Evolutionary conservation across 257 asterid species (phyloP).

Genomic region (Salvia miltiorrhiza): DNA sequence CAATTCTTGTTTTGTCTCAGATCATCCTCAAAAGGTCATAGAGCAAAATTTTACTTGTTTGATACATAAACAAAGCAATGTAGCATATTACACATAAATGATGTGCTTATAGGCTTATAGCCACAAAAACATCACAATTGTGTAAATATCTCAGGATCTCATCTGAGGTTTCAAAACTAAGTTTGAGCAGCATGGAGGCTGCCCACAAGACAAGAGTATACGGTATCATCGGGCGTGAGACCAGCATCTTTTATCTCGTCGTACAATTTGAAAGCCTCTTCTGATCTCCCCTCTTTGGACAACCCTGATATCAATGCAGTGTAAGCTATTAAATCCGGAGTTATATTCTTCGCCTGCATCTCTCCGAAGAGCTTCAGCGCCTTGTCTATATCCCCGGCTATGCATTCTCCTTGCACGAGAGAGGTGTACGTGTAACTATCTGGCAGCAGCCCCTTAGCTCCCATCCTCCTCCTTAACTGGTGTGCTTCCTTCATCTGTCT

Average conservation of each 20-base stretch:
- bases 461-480: constrained; percentile 45
- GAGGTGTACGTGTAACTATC: constrained; percentile 75
- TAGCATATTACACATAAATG: no score
- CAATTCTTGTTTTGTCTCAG: neutral
- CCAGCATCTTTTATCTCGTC: constrained; percentile 83
- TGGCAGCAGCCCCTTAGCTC: constrained; percentile 41
- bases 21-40: no score
- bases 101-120: no score
- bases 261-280: constrained; percentile 74
- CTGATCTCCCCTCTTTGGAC: no score
- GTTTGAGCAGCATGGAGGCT: constrained; percentile 54
- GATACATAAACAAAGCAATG: no score
- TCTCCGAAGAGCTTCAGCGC: constrained; percentile 58
- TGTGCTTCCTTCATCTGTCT: constrained; percentile 45
- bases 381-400: constrained; percentile 49
- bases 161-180: neutral
- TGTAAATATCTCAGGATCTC: neutral
- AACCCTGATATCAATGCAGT: constrained; percentile 67
- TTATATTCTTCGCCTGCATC: constrained; percentile 47
- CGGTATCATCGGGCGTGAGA: constrained; percentile 57
- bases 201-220: constrained; percentile 75
- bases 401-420: constrained; percentile 68
- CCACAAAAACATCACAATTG: neutral
- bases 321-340: constrained; percentile 51
- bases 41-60: neutral